Evolutionary conservation across 805 yeast species (phyloP).

Genomic region (Geotrichum ghanense): DNA sequence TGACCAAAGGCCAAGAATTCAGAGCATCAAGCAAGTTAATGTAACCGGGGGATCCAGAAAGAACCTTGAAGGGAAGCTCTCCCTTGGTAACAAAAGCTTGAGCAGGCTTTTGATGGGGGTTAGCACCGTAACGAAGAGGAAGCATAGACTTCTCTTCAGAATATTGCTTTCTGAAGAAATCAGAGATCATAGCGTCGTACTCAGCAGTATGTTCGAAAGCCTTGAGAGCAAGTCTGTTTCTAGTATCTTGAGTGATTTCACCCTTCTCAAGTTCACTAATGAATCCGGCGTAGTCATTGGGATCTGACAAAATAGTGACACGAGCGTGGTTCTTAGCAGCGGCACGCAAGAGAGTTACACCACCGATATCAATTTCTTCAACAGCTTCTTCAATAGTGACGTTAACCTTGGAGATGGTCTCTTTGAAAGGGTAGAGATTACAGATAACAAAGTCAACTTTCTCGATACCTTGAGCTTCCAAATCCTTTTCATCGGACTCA

Average conservation of each 20-base stretch:
- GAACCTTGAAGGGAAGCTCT: conserved; percentile 85
- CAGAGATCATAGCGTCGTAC: conserved; percentile 91
- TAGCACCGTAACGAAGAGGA: conserved; percentile 95
- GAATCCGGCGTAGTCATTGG: conserved; percentile 81
- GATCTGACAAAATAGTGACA: conserved; percentile 92
- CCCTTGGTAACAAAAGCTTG: conserved; percentile 87
- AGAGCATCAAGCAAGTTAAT: conserved; percentile 92
- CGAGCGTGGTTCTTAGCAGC: conserved; percentile 98
- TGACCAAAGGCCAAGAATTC: conserved; percentile 97
- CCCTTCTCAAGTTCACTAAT: conserved; percentile 69
- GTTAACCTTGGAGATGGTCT: conserved; percentile 88
- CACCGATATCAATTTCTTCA: conserved; percentile 97
- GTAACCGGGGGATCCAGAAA: conserved; percentile 94
- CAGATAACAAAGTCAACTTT: conserved; percentile 96
- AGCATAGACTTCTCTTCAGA: conserved; percentile 82
- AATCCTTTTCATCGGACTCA: conserved; percentile 82
- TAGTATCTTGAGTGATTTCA: conserved; percentile 58
- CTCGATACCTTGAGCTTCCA: conserved; percentile 79
- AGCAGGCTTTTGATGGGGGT: conserved; percentile 99
- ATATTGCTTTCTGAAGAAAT: conserved; percentile 95
- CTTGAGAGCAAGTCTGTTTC: conserved; percentile 81
- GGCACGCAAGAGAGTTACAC: conserved; percentile 93
- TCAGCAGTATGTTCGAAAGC: conserved; percentile 99
- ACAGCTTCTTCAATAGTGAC: conserved; percentile 97
- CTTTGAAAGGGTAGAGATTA: conserved; percentile 96